Evolutionary conservation across 2,329 filamentous ascomycete genomes (phyloP), one percentile per base, ranked within the genome.

Genomic region (Aspergillus glaucus): DNA sequence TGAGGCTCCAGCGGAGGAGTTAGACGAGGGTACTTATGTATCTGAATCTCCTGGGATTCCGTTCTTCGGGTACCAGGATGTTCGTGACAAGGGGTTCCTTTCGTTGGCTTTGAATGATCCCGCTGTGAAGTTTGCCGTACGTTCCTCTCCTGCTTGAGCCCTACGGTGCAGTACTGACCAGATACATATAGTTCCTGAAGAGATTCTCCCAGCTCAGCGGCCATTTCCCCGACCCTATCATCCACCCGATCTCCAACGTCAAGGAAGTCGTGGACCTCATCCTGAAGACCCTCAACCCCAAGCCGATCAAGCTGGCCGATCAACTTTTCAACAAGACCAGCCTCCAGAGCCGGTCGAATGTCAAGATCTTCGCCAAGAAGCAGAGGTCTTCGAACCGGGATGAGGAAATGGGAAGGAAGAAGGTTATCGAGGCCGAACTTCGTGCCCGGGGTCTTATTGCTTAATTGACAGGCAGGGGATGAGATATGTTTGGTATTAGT

Each of bases 191-290:
- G 91, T 78, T 93, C 55, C 74, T 84, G 61, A 95, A 95, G 72
- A 85, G 88, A 50, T 74, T 90, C 52, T 82, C 86, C 66, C 87
- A 93, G 66, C 76, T 95, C 51, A 91, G 86, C n/a, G 88, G 88
- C 52, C 80, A 84, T 52, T 75, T 95, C 55, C 76, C 86, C 14
- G 92, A 96, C 68, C 75, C 80, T 43, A 78, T 79, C 56, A 78
- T 94, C 52, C 71, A 74, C 44, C 72, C 75, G 41, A 74, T 82
- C 52, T 69, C 67, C 45, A 83, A 77, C 7, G 74, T 82, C 34
- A 72, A 75, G 48, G 67, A 76, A 24, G 67, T 88, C 45, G 67
- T 87, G 39, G 70, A 73, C 22, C 67, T 79, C 42, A 69, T 85
- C 2, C 49, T 62, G 32, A 52, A 55, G 37, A 58, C 59, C n/a